These are phyloP conservation scores for Trichoderma simmonsii DNA, from an alignment of 2,329 filamentous ascomycete species.

Conservation along the genomic window DNA sequence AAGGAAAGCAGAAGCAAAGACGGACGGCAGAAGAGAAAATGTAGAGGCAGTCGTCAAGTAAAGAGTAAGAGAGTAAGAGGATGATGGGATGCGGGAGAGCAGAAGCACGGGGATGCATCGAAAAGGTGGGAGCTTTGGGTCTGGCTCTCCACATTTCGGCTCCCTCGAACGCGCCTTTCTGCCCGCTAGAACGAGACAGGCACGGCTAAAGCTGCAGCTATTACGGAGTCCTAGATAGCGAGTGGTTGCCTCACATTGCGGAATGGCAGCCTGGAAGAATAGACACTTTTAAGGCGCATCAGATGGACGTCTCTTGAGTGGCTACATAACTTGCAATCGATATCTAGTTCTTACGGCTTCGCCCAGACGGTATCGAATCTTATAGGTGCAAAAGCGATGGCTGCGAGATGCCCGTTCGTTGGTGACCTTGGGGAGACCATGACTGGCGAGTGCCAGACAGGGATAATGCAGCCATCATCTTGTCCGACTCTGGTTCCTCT, in stretches of 20 bases:
- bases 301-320: not conserved
- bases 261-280: not conserved
- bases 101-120: not conserved
- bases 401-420: not conserved
- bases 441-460: not conserved
- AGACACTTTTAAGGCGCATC: not conserved
- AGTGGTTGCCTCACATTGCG: not conserved
- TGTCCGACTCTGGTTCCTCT: not conserved
- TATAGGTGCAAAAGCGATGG: not conserved
- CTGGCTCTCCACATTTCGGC: slow-evolving; percentile 5
- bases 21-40: not conserved
- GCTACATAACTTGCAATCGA: not conserved
- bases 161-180: slow-evolving; percentile 13
- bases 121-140: not conserved
- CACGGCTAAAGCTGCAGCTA: not conserved
- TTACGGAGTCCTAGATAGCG: not conserved
- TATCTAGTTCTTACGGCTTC: not conserved
- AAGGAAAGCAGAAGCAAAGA: not conserved
- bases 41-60: not conserved
- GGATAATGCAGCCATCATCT: not conserved
- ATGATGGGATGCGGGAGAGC: not conserved
- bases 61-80: not conserved
- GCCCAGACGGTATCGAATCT: not conserved
- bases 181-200: not conserved
- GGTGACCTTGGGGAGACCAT: not conserved